These are phyloP conservation scores for Xylaria venustula DNA, from an alignment of 495 filamentous ascomycete genomes.

Conservation along the genomic window DNA sequence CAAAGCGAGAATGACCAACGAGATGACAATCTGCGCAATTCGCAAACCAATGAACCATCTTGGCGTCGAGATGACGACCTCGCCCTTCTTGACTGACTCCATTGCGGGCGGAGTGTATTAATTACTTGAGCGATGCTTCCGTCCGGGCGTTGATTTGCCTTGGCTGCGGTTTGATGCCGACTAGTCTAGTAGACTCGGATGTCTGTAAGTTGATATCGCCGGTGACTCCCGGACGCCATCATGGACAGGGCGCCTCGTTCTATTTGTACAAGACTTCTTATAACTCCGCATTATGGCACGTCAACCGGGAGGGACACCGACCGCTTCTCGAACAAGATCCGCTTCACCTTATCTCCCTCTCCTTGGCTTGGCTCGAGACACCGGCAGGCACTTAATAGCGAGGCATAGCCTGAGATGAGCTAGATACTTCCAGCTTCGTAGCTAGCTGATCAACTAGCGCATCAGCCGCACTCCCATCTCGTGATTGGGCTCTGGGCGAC, in stretches of 20 bases:
- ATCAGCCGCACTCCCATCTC: constrained; percentile 10
- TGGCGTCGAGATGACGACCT: constrained; percentile 34
- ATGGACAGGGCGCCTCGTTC: not conserved
- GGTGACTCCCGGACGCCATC: not conserved
- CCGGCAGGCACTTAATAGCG: not conserved
- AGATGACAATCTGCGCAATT: constrained; percentile 39
- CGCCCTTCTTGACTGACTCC: constrained; percentile 20
- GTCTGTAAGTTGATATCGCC: not conserved
- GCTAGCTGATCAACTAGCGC: constrained; percentile 12
- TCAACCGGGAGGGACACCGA: too few species aligned
- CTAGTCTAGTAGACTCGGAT: not conserved
- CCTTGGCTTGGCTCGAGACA: not conserved
- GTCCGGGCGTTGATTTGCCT: not conserved
- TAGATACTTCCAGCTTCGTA: not conserved
- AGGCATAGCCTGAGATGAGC: not conserved
- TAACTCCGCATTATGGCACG: not conserved
- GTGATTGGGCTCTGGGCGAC: not conserved
- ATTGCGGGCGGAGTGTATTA: not conserved
- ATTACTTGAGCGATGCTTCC: not conserved
- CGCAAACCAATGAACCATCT: constrained; percentile 38
- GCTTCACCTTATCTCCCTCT: not conserved
- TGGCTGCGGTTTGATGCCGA: not conserved
- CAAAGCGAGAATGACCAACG: constrained; percentile 36
- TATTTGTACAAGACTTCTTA: constrained; percentile 3
- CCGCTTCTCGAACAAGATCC: not conserved